phyloP scores from a whole-genome alignment of 164 flowering plant genomes.

The Berberis thunbergii region DNA sequence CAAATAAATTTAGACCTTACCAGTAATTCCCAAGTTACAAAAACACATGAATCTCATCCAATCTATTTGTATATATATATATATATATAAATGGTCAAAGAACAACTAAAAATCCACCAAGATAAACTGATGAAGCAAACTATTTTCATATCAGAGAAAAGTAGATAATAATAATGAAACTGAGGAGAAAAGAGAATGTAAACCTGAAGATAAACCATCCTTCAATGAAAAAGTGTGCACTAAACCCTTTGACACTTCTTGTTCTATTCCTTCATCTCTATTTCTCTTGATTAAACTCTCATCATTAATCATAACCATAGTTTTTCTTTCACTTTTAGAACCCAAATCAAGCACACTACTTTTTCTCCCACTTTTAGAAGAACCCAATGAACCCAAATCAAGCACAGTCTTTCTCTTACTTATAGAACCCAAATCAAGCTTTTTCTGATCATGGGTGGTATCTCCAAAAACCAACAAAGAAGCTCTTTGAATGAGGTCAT shows the following conservation, averaged over 20 bases:
- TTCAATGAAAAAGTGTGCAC: conserved; percentile 23
- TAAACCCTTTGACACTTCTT: conserved; percentile 19
- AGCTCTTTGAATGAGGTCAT: conserved; percentile 52
- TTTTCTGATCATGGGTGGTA: conserved; percentile 17
- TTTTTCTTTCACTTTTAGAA: neutral
- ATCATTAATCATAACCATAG: conserved; percentile 14
- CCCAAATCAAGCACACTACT: too few species aligned
- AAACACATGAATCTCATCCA: too few species aligned
- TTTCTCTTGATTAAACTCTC: conserved; percentile 22
- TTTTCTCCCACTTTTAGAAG: too few species aligned
- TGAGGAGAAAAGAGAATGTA: neutral
- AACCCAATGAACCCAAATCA: too few species aligned
- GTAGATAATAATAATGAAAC: neutral
- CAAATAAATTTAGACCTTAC: too few species aligned
- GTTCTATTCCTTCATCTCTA: conserved; percentile 15
- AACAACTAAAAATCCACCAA: too few species aligned
- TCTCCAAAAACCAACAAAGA: conserved; percentile 37
- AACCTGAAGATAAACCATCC: conserved; percentile 27
- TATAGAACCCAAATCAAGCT: conserved; percentile 16
- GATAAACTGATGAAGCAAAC: neutral
- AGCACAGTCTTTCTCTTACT: conserved; percentile 8
- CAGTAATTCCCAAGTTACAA: too few species aligned
- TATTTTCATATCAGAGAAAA: neutral
- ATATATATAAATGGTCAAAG: too few species aligned
- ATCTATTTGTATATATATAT: too few species aligned